Evolutionary conservation across 768 basidiomycete species (phyloP).

Genomic region (Tricholoma hemisulphureum): DNA sequence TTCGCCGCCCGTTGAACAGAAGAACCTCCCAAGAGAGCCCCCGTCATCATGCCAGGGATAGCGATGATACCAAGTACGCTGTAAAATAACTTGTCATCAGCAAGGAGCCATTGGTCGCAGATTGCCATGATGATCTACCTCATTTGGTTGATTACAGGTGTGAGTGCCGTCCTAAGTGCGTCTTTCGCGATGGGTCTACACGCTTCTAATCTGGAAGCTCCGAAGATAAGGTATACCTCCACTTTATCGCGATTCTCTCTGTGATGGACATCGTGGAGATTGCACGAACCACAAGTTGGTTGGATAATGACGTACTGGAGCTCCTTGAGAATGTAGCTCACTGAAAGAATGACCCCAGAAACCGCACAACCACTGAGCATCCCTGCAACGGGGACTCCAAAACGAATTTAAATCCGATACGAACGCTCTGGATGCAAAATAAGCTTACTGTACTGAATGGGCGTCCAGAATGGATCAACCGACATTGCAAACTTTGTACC

Average conservation of each 20-base stretch:
- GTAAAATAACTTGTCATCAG: not conserved
- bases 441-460: slow-evolving; percentile 73
- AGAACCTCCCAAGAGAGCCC: slow-evolving; percentile 83
- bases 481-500: slow-evolving; percentile 77
- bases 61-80: slow-evolving; percentile 76
- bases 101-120: not conserved
- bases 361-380: slow-evolving; percentile 86
- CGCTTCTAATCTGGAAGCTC: slow-evolving; percentile 81
- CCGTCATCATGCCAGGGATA: slow-evolving; percentile 92
- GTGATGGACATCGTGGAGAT: not conserved
- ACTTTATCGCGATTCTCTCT: slow-evolving; percentile 85
- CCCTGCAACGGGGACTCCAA: slow-evolving; percentile 73
- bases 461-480: slow-evolving; percentile 77
- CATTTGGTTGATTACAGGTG: slow-evolving; percentile 85
- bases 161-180: slow-evolving; percentile 75
- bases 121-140: slow-evolving; percentile 48
- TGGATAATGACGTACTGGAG: slow-evolving; percentile 50
- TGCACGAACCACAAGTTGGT: not conserved
- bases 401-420: not conserved
- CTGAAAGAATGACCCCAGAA: slow-evolving; percentile 68
- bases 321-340: slow-evolving; percentile 72
- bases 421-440: not conserved
- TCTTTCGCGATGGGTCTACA: slow-evolving; percentile 76
- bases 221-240: slow-evolving; percentile 83
- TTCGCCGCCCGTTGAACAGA: slow-evolving; percentile 83